These are phyloP conservation scores for Neotropicomus parvogracilis DNA, from an alignment of 1,284 basidiomycete genomes.

Conservation along the genomic window DNA sequence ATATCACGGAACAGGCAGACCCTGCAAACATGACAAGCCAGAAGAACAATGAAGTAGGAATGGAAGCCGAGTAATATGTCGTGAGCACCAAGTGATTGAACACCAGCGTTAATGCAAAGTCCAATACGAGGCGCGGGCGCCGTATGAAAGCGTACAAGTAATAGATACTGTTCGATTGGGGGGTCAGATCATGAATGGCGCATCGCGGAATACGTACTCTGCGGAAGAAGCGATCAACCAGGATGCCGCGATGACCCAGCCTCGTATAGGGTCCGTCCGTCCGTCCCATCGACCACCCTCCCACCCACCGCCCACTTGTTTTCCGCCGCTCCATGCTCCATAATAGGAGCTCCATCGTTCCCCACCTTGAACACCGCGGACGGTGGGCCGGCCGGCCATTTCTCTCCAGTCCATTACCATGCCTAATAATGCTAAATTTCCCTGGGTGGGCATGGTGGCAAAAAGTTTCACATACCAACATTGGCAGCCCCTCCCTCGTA, in stretches of 20 bases:
- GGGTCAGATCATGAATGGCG: constrained; percentile 17
- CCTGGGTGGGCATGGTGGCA: neutral
- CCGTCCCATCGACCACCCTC: constrained; percentile 52
- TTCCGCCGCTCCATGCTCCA: constrained; percentile 75
- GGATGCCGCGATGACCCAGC: constrained; percentile 82
- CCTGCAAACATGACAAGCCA: constrained; percentile 78
- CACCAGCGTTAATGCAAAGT: constrained; percentile 87
- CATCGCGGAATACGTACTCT: constrained; percentile 58
- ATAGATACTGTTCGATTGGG: constrained; percentile 59
- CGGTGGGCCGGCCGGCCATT: constrained; percentile 80
- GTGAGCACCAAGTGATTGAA: constrained; percentile 90
- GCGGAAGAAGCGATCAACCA: constrained; percentile 78
- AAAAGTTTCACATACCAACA: constrained; percentile 54
- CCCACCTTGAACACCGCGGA: constrained; percentile 56
- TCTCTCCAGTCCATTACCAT: constrained; percentile 98
- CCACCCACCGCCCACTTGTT: constrained; percentile 58
- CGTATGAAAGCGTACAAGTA: constrained; percentile 86
- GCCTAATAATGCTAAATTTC: constrained; percentile 38
- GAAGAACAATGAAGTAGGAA: constrained; percentile 89
- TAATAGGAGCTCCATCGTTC: constrained; percentile 62
- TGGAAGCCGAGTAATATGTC: constrained; percentile 82
- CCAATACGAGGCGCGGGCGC: constrained; percentile 89
- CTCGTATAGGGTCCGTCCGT: constrained; percentile 68
- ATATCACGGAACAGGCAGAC: constrained; percentile 70
- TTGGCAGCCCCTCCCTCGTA: constrained; percentile 86